Conservation (phyloP, 225 moss, liverwort and hornwort genomes). For the Asterella californica region DNA sequence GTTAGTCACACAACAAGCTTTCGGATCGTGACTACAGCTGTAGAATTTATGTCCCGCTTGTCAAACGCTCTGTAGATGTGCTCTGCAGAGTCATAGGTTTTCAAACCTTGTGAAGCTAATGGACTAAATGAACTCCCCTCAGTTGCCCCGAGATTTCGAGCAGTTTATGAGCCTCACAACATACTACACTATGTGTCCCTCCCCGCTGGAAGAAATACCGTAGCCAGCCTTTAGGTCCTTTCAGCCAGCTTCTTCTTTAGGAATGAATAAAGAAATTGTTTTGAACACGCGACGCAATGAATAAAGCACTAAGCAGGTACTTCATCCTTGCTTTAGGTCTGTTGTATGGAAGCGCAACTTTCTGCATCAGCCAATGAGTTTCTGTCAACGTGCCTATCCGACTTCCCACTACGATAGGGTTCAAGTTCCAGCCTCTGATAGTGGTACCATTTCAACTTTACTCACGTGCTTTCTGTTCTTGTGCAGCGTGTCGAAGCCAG, state of each 20-base stretch:
- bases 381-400: background rate
- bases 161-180: too few relatives aligned
- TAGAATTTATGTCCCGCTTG: background rate
- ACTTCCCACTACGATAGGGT: background rate
- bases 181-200: too few relatives aligned
- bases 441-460: background rate
- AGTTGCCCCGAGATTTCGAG: too few relatives aligned
- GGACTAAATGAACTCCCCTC: background rate
- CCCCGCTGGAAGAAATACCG: too few relatives aligned
- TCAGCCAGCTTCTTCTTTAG: background rate
- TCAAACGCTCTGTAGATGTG: background rate
- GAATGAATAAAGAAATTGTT: too few relatives aligned
- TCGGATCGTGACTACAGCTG: background rate
- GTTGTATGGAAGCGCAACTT: background rate
- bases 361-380: background rate
- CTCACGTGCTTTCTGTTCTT: slow-evolving; percentile 12
- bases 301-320: background rate
- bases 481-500: slow-evolving; percentile 67
- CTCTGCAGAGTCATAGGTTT: background rate
- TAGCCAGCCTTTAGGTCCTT: background rate
- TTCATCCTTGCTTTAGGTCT: background rate
- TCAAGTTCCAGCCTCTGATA: background rate
- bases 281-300: too few relatives aligned
- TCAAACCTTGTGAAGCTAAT: too few relatives aligned
- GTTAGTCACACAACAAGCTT: background rate